Evolutionary conservation across 2,329 filamentous ascomycete species (phyloP), one percentile per base, ranked within the genome.

Genomic region (Ampelomyces quisqualis): DNA sequence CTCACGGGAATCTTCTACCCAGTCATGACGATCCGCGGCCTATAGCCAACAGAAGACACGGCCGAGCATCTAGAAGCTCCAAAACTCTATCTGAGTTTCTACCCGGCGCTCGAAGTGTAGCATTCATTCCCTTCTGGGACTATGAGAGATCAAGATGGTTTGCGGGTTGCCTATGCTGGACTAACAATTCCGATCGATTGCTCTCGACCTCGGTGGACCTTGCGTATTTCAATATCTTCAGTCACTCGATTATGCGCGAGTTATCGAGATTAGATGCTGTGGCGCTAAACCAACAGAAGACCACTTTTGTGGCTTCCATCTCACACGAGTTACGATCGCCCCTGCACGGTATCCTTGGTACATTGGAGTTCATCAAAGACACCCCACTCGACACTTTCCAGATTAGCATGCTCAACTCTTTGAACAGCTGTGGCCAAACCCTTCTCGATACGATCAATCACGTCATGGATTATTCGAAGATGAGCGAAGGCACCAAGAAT

Each of bases 171-270:
- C 36, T 69, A 1, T 64, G 62, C 19, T 70, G 65, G 65, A 65
- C 55, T 4, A 65, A 60, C 3, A 51, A 49, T 29, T 47, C 53
- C 2, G 52, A 60, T 14, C 58, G 62, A 13, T n/a, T 63, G 10
- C 51, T 69, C 3, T 64, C 59, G 0, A 28, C 52, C 2, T 55
- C 51, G 4, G 53, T 60, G 17, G 65, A 69, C 26, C 45, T 69
- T 7, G 38, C 51, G 3, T 69, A 63, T 15, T 63, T 68, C 41
- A 64, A 61, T 22, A 51, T 66, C 0, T 69, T 69, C 38, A 60
- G 65, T 18, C 75, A 76, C 38, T 73, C 75, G 1, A 76, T 79
- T 11, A 80, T 81, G 70, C 72, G 77, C 0, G 79, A 84, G 38
- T 67, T 83, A 1, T 71, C 75, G 0, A 70, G 76, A 2, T 45